Conservation (phyloP, 148 eudicot species). For the Vaccinium corymbosum region DNA sequence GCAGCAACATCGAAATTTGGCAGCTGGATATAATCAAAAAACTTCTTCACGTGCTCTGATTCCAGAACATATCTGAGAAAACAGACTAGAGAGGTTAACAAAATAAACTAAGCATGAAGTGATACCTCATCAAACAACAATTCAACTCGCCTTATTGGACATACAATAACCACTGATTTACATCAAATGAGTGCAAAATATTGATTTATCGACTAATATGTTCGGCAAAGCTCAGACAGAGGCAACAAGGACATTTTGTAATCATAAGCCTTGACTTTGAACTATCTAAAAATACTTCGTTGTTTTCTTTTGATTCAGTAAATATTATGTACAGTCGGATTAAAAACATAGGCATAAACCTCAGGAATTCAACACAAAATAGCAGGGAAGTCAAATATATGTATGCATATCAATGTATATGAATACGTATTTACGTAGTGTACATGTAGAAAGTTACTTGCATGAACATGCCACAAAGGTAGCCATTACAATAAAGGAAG, state of each 20-base stretch:
- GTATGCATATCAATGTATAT: neutral
- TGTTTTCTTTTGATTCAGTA: neutral
- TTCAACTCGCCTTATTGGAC: neutral
- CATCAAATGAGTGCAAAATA: neutral
- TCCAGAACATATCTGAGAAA: conserved; percentile 77
- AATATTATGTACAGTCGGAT: neutral
- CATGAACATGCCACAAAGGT: neutral
- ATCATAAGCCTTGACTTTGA: neutral
- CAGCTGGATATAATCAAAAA: conserved; percentile 79
- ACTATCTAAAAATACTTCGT: neutral
- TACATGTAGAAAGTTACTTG: neutral
- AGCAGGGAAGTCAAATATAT: neutral
- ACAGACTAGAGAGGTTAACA: neutral
- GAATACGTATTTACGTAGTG: neutral
- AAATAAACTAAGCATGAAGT: neutral
- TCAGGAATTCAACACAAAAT: neutral
- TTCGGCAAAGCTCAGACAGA: neutral
- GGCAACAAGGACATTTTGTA: neutral
- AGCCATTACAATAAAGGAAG: neutral
- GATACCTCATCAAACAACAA: neutral
- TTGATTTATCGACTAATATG: neutral
- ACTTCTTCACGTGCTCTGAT: conserved; percentile 85
- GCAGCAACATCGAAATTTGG: conserved; percentile 98
- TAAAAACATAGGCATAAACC: neutral
- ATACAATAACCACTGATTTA: neutral